Conservation (phyloP, 331 rosid genomes). For the Quercus phellos region DNA sequence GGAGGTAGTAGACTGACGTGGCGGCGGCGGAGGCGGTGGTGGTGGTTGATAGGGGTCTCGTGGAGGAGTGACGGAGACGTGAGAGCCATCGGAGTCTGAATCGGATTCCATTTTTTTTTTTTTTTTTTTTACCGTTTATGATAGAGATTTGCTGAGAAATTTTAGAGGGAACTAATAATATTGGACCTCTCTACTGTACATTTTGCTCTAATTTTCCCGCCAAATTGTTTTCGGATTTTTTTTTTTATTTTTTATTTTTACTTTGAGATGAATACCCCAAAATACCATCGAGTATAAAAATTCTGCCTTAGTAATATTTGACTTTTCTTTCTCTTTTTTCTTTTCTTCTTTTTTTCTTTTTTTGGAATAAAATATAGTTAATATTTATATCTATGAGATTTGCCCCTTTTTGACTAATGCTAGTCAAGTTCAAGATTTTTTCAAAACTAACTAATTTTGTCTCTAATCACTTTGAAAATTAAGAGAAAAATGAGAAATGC, state of each 20-base stretch:
- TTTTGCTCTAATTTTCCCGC: conserved; percentile 29
- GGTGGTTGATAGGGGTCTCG: conserved; percentile 37
- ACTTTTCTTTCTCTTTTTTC: too few relatives aligned
- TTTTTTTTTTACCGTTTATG: too few relatives aligned
- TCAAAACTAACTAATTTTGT: too few relatives aligned
- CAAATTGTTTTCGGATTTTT: neutral
- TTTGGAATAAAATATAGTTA: too few relatives aligned
- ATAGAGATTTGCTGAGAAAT: too few relatives aligned
- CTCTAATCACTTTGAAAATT: too few relatives aligned
- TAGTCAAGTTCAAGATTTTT: too few relatives aligned
- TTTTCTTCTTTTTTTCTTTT: rapidly evolving
- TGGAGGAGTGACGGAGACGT: conserved; percentile 87
- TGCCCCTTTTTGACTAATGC: rapidly evolving
- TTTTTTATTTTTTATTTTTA: too few relatives aligned
- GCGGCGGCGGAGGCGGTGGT: conserved; percentile 25
- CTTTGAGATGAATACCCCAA: neutral
- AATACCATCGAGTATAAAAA: neutral
- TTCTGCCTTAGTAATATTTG: too few relatives aligned
- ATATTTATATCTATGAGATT: too few relatives aligned
- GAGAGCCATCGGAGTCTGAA: conserved; percentile 88
- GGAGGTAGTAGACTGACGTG: conserved; percentile 17
- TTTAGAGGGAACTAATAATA: neutral
- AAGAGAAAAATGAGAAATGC: too few relatives aligned
- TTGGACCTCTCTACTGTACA: neutral
- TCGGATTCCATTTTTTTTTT: conserved; percentile 50